Evolutionary conservation across 495 filamentous ascomycete species (phyloP).

Genomic region (Staphylotrichum longicolle): DNA sequence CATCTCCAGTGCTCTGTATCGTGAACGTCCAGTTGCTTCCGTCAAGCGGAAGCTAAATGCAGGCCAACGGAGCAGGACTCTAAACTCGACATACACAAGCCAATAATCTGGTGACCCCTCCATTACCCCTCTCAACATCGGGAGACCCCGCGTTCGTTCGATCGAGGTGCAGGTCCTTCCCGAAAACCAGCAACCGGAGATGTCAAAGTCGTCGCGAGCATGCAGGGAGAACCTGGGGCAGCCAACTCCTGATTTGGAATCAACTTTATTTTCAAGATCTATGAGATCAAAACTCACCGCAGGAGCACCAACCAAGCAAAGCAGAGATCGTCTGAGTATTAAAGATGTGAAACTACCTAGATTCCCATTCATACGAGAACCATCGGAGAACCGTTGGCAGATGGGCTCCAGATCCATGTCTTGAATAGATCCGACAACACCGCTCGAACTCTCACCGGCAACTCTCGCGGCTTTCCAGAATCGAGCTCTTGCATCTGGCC

Average conservation of each 20-base stretch:
- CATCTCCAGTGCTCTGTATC: background rate
- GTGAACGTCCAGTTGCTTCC: background rate
- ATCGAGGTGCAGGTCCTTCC: background rate
- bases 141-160: constrained; percentile 13
- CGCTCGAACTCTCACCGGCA: background rate
- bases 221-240: no score
- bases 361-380: no score
- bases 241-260: no score
- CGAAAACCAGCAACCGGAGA: background rate
- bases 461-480: constrained; percentile 14
- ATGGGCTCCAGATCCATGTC: background rate
- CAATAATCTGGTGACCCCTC: constrained; percentile 3
- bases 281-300: no score
- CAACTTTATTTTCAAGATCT: no score
- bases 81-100: background rate
- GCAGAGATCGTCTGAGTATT: no score
- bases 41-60: background rate
- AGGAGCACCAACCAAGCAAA: no score
- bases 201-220: background rate
- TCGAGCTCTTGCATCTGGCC: background rate
- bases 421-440: background rate
- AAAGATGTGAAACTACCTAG: no score
- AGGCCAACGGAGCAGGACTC: background rate
- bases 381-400: no score
- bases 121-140: constrained; percentile 11